These are phyloP conservation scores for Yamadazyma kitorensis DNA, from an alignment of 805 yeast genomes.

Conservation along the genomic window DNA sequence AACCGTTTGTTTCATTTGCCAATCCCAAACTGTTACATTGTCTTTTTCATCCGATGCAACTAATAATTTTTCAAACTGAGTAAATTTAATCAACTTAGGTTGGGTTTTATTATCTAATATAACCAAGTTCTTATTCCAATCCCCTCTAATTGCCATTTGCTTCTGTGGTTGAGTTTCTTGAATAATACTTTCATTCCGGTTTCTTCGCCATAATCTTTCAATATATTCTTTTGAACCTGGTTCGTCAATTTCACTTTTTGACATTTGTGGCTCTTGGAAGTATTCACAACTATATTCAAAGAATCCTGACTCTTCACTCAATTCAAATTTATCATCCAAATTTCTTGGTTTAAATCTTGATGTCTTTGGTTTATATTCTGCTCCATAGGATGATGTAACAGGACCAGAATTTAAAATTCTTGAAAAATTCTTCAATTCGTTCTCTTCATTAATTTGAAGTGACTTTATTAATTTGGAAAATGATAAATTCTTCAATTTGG, in stretches of 20 bases:
- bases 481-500: slow-evolving; percentile 31
- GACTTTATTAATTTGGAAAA: slow-evolving; percentile 34
- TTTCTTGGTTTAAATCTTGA: slow-evolving; percentile 49
- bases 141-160: slow-evolving; percentile 74
- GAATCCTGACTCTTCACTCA: slow-evolving; percentile 62
- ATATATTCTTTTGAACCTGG: slow-evolving; percentile 88
- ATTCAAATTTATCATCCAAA: slow-evolving; percentile 15
- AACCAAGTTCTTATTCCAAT: slow-evolving; percentile 69
- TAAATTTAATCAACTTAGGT: slow-evolving; percentile 73
- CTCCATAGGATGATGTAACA: slow-evolving; percentile 32
- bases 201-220: slow-evolving; percentile 82
- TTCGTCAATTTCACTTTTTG: slow-evolving; percentile 78
- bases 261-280: slow-evolving; percentile 95
- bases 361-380: slow-evolving; percentile 53
- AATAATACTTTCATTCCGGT: slow-evolving; percentile 82
- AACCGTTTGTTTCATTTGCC: slow-evolving; percentile 60
- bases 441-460: slow-evolving; percentile 40
- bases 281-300: slow-evolving; percentile 81
- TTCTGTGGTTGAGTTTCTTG: slow-evolving; percentile 90
- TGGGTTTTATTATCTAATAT: slow-evolving; percentile 71
- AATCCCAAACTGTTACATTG: slow-evolving; percentile 82
- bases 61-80: slow-evolving; percentile 86
- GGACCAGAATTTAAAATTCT: slow-evolving; percentile 38
- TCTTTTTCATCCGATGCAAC: slow-evolving; percentile 83
- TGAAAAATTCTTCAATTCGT: slow-evolving; percentile 35